Conservation (phyloP, 805 yeast species). For the Wickerhamiella vanderwaltii region DNA sequence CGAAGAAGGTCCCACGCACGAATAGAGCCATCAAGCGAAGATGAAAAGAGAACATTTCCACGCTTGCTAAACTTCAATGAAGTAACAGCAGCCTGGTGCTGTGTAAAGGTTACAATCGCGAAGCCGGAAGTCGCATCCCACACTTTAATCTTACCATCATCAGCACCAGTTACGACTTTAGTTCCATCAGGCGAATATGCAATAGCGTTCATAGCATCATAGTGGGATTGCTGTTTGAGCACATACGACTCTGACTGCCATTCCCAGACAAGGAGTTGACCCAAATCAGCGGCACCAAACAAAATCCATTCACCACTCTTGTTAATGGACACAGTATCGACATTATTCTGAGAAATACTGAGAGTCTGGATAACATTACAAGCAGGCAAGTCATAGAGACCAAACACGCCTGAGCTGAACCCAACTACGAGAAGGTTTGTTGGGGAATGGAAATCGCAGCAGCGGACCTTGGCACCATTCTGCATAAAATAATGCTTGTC, state of each 20-base stretch:
- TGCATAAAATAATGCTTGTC: constrained; percentile 63
- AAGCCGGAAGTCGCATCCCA: constrained; percentile 94
- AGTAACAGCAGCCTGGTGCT: constrained; percentile 81
- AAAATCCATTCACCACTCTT: constrained; percentile 92
- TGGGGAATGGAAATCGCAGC: constrained; percentile 70
- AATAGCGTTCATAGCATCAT: constrained; percentile 73
- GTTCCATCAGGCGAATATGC: constrained; percentile 93
- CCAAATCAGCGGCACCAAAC: constrained; percentile 78
- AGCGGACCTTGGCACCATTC: constrained; percentile 42
- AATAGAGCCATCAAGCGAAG: constrained; percentile 92
- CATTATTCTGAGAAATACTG: constrained; percentile 82
- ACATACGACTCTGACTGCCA: constrained; percentile 98
- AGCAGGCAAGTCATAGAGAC: constrained; percentile 63
- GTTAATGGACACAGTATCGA: constrained; percentile 71
- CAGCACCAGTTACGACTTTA: constrained; percentile 82
- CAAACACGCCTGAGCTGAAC: constrained; percentile 77
- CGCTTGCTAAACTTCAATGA: constrained; percentile 74
- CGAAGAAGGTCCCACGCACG: constrained; percentile 94
- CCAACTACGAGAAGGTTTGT: constrained; percentile 76
- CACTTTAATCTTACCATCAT: constrained; percentile 91
- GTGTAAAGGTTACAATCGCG: constrained; percentile 81
- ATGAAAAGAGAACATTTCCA: constrained; percentile 83
- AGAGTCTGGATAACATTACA: constrained; percentile 52
- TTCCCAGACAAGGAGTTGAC: constrained; percentile 93
- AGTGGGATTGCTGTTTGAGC: constrained; percentile 93